Evolutionary conservation across 768 basidiomycete genomes (phyloP).

Genomic region (Chiua virens): DNA sequence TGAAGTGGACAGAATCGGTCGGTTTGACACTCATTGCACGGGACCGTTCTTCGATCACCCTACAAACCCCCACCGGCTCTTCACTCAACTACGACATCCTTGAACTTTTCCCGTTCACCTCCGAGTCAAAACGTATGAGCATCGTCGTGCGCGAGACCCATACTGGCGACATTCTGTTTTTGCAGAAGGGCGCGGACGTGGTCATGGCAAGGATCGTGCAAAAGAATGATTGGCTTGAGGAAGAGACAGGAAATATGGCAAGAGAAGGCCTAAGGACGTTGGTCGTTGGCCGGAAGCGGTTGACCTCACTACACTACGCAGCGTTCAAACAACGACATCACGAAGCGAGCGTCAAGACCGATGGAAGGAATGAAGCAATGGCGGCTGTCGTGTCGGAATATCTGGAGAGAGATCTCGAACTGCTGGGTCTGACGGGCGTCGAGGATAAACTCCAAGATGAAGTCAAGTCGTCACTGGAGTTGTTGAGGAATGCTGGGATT

Average conservation of each 20-base stretch:
- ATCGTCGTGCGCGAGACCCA: constrained; percentile 85
- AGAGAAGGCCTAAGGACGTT: constrained; percentile 93
- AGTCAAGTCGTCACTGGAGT: constrained; percentile 89
- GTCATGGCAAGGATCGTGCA: constrained; percentile 95
- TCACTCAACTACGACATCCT: constrained; percentile 80
- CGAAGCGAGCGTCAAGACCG: constrained; percentile 75
- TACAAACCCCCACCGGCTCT: constrained; percentile 68
- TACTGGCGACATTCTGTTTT: constrained; percentile 79
- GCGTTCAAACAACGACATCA: constrained; percentile 74
- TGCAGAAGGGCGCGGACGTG: constrained; percentile 98
- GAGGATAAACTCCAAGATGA: constrained; percentile 99
- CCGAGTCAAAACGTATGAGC: constrained; percentile 98
- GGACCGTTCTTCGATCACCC: constrained; percentile 86
- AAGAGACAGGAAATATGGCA: constrained; percentile 98
- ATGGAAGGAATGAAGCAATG: constrained; percentile 83
- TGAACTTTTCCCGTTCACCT: constrained; percentile 97
- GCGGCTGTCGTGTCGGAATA: constrained; percentile 66
- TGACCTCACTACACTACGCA: constrained; percentile 66
- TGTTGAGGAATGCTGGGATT: constrained; percentile 92
- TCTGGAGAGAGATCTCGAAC: constrained; percentile 87
- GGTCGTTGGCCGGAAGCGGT: constrained; percentile 82
- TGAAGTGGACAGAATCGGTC: constrained; percentile 94
- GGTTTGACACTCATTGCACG: constrained; percentile 87
- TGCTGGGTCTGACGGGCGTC: constrained; percentile 95
- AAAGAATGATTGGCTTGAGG: constrained; percentile 98